Conservation (phyloP, 2,329 filamentous ascomycete species). For the Hymenoscyphus linearis region DNA sequence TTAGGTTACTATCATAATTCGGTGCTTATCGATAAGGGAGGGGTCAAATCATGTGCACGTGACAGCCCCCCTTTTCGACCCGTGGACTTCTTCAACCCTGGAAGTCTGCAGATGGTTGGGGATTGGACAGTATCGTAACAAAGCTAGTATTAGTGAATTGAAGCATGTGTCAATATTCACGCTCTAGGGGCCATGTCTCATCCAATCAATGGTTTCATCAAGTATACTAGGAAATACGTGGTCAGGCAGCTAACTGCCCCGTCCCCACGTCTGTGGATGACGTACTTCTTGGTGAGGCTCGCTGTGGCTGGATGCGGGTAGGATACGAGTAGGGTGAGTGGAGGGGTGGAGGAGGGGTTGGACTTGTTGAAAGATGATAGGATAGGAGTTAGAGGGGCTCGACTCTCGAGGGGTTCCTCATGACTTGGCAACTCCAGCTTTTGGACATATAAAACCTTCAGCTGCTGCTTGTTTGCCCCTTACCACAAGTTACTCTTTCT, state of each 20-base stretch:
- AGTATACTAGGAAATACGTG: neutral
- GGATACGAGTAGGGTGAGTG: neutral
- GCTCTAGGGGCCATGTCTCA: neutral
- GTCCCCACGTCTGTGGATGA: constrained; percentile 3
- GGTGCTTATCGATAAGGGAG: constrained; percentile 4
- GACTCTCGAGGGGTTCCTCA: neutral
- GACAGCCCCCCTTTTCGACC: constrained; percentile 1
- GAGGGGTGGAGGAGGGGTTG: neutral
- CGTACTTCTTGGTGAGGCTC: neutral
- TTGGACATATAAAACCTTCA: constrained; percentile 1
- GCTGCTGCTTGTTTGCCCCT: neutral
- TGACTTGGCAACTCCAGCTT: constrained; percentile 4
- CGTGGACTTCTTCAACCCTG: too few relatives aligned
- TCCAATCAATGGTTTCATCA: neutral
- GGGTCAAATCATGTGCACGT: neutral
- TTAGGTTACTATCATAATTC: neutral
- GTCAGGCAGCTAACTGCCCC: constrained; percentile 2
- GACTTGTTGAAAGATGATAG: neutral
- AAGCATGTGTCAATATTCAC: neutral
- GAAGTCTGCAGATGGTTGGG: too few relatives aligned
- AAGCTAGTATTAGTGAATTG: too few relatives aligned
- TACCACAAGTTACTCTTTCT: neutral
- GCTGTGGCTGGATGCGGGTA: neutral
- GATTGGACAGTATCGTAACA: too few relatives aligned
- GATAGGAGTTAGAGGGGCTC: too few relatives aligned